Base-by-base conservation (phyloP, 2,329 filamentous ascomycete genomes). In the Westerdykella sp. region DNA sequence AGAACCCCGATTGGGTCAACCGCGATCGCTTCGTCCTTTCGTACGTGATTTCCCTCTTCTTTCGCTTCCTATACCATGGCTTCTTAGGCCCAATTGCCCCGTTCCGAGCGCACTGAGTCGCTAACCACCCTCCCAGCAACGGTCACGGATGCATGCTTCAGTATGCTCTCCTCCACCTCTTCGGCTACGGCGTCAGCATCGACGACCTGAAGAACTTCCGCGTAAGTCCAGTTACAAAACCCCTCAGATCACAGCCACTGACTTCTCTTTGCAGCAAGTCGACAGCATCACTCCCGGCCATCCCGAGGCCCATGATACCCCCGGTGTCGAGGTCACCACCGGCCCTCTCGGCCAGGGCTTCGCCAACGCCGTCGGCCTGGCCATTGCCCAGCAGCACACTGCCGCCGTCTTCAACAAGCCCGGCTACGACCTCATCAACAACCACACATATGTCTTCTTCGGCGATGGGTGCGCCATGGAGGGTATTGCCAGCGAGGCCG, bases 91-190 rank as follows among this genome's bases (percentile, higher is more conserved):
- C 25, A 28, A 28, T 28, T 12, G 25, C 25, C 25, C 9, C 25
- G 25, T 28, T 28, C 25, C 25, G 25, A 28, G 4, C 25, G 11
- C 25, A 28, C 25, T 10, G 25, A 28, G 4, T 5, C 9, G 25
- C 25, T 28, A 10, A 28, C 25, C 25, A 12, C 7, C 11, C 11
- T 12, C 6, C 40, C 61, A 96, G 90, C 50, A 98, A 98, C 78
- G 93, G 93, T 60, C 93, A 98, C 76, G 93, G 85, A 62, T 98
- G 93, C 81, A 95, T 98, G 90, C 87, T 98, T 49, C 93, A 96
- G 72, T 98, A 98, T 83, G 86, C 91, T 64, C 81, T 98, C 59
- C 85, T 98, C 63, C 93, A 98, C 78, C 79, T 98, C 44, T 95
- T 90, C 73, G 93, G 93, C 70, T 98, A 95, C 71, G 80, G 74